Conservation (phyloP, 495 filamentous ascomycete species). For the Podospora didyma region DNA sequence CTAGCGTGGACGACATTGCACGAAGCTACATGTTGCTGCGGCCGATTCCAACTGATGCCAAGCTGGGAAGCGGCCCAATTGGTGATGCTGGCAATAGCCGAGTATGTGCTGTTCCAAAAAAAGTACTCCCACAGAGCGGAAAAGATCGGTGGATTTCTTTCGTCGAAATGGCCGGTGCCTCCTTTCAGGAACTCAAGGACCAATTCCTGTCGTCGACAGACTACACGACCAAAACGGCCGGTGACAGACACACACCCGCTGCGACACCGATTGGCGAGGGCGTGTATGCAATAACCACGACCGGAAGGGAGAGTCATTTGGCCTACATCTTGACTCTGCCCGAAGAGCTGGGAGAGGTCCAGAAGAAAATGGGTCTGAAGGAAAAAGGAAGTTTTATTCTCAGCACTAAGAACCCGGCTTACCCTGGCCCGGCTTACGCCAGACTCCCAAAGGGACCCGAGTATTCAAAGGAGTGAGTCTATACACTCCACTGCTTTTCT, state of each 20-base stretch:
- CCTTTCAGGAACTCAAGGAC: conserved; percentile 68
- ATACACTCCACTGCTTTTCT: not conserved
- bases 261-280: conserved; percentile 78
- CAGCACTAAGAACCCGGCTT: conserved; percentile 76
- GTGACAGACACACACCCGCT: conserved; percentile 64
- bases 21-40: conserved; percentile 81
- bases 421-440: conserved; percentile 58
- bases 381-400: conserved; percentile 74
- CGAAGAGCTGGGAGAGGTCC: conserved; percentile 61
- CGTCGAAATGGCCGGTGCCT: conserved; percentile 70
- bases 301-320: conserved; percentile 68
- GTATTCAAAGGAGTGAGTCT: conserved; percentile 67
- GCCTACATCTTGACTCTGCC: conserved; percentile 84
- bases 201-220: conserved; percentile 61
- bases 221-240: conserved; percentile 75
- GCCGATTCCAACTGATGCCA: conserved; percentile 65
- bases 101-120: conserved; percentile 80
- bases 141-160: conserved; percentile 76
- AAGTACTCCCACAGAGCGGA: conserved; percentile 68
- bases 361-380: conserved; percentile 70
- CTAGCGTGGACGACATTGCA: conserved; percentile 66
- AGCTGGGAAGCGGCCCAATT: conserved; percentile 60
- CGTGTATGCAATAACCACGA: conserved; percentile 77
- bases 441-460: conserved; percentile 62
- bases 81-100: conserved; percentile 63